Percentiles rank a stretch among this genome's conserved stretches.
Evolutionary conservation across 2,329 filamentous ascomycete species (phyloP).

Genomic region (Penicillium digitatum): DNA sequence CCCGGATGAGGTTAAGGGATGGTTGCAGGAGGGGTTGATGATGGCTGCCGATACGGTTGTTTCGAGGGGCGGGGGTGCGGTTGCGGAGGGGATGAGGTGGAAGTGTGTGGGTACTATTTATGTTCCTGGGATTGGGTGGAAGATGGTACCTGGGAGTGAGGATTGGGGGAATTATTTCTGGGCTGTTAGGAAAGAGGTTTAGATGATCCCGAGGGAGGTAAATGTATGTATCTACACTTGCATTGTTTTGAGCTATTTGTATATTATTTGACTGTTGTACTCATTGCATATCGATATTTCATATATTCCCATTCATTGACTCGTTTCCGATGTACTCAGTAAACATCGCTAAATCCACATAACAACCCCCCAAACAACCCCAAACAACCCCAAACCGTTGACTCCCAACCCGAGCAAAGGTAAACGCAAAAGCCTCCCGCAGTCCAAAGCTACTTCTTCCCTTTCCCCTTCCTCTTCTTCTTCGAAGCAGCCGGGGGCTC

Average conservation of each 20-base stretch:
- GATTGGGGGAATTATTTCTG: conserved; percentile 95
- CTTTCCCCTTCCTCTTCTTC: conserved; percentile 38
- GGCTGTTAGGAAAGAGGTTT: conserved; percentile 61
- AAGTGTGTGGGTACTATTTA: conserved; percentile 78
- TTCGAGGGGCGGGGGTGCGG: conserved; percentile 22
- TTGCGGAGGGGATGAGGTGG: conserved; percentile 50
- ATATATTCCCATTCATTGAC: background rate
- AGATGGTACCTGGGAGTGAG: conserved; percentile 73
- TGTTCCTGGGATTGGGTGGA: conserved; percentile 87
- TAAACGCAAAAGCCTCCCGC: background rate
- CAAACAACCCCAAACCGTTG: background rate
- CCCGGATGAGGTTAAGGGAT: conserved; percentile 60
- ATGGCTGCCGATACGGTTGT: conserved; percentile 46
- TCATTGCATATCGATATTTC: background rate
- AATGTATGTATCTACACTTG: background rate
- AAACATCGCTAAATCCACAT: background rate
- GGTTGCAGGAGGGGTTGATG: conserved; percentile 43
- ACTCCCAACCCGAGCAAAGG: background rate
- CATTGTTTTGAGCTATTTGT: background rate
- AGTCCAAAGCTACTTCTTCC: conserved; percentile 6
- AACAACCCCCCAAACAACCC: background rate
- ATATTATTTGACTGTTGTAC: background rate
- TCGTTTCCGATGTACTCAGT: background rate
- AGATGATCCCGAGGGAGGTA: background rate
- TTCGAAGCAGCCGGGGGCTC: conserved; percentile 50